Evolutionary conservation across 495 filamentous ascomycete species (phyloP).

Genomic region (Chaetomium fimeti): DNA sequence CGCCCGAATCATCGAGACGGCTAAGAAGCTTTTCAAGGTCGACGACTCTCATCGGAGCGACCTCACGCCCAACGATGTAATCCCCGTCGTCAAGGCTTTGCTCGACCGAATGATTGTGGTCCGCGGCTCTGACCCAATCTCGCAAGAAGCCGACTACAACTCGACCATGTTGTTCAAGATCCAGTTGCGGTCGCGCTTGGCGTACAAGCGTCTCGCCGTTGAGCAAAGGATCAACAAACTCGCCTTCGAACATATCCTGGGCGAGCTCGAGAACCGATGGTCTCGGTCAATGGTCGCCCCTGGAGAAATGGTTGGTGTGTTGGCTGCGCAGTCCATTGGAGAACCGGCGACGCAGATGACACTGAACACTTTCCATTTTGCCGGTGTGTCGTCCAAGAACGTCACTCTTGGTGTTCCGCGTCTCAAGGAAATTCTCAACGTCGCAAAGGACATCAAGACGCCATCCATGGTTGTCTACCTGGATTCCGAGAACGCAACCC

Average conservation of each 20-base stretch:
- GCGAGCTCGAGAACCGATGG: constrained; percentile 87
- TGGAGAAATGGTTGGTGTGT: constrained; percentile 97
- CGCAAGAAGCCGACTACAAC: constrained; percentile 80
- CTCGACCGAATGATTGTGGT: constrained; percentile 78
- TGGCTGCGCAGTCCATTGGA: constrained; percentile 97
- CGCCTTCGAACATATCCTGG: constrained; percentile 88
- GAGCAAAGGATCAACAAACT: constrained; percentile 83
- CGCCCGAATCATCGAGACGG: constrained; percentile 82
- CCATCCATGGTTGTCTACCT: constrained; percentile 96
- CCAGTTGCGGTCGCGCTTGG: constrained; percentile 81
- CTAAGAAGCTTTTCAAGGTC: constrained; percentile 85
- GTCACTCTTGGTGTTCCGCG: constrained; percentile 98
- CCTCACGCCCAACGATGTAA: constrained; percentile 82
- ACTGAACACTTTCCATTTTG: constrained; percentile 99
- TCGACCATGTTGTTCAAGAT: constrained; percentile 89
- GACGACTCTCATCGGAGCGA: constrained; percentile 81
- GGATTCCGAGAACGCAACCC: constrained; percentile 55
- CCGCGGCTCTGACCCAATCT: constrained; percentile 77
- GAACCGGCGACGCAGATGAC: constrained; percentile 99
- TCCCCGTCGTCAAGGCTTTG: constrained; percentile 73
- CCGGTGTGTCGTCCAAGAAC: constrained; percentile 99
- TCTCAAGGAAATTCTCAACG: constrained; percentile 98
- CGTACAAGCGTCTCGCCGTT: constrained; percentile 85
- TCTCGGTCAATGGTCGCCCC: constrained; percentile 74
- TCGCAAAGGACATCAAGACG: constrained; percentile 97